Conservation (phyloP, 2,329 filamentous ascomycete genomes). For the Epichloe scottii region DNA sequence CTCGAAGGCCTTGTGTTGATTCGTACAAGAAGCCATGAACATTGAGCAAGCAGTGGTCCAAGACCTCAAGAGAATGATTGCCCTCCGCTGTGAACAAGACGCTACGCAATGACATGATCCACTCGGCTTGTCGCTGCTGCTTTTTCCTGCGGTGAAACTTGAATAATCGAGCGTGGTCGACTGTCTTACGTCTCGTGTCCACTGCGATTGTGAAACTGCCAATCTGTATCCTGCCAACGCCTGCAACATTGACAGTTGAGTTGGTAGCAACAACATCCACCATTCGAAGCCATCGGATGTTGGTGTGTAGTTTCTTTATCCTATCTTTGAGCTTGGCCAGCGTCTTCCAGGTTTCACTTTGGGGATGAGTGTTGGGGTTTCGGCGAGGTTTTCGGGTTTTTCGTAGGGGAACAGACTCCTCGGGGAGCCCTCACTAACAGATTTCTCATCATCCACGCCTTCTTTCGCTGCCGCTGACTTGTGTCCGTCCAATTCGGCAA, state of each 20-base stretch:
- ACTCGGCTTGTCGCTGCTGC: conserved; percentile 63
- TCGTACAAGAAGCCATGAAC: conserved; percentile 84
- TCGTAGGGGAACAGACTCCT: conserved; percentile 5
- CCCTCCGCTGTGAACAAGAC: conserved; percentile 81
- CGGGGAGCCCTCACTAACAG: conserved; percentile 15
- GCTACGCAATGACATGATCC: conserved; percentile 78
- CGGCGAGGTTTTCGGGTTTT: conserved; percentile 7
- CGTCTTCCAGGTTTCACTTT: conserved; percentile 68
- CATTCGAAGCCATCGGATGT: conserved; percentile 78
- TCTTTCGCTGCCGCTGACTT: conserved; percentile 23
- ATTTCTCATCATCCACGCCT: conserved; percentile 14
- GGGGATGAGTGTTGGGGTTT: conserved; percentile 20
- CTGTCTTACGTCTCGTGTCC: conserved; percentile 82
- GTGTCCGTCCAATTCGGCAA: conserved; percentile 48
- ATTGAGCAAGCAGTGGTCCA: conserved; percentile 81
- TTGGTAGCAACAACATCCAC: conserved; percentile 80
- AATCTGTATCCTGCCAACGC: conserved; percentile 74
- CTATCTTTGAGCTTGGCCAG: conserved; percentile 70
- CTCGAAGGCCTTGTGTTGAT: conserved; percentile 72
- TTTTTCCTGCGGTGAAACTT: conserved; percentile 46
- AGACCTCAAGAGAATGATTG: conserved; percentile 69
- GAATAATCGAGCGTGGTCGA: conserved; percentile 81
- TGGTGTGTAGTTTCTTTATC: conserved; percentile 74
- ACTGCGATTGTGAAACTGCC: conserved; percentile 77
- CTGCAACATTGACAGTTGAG: conserved; percentile 61